Evolutionary conservation across 176 grass and related monocot species (phyloP).

Genomic region (Aechmea fasciata): DNA sequence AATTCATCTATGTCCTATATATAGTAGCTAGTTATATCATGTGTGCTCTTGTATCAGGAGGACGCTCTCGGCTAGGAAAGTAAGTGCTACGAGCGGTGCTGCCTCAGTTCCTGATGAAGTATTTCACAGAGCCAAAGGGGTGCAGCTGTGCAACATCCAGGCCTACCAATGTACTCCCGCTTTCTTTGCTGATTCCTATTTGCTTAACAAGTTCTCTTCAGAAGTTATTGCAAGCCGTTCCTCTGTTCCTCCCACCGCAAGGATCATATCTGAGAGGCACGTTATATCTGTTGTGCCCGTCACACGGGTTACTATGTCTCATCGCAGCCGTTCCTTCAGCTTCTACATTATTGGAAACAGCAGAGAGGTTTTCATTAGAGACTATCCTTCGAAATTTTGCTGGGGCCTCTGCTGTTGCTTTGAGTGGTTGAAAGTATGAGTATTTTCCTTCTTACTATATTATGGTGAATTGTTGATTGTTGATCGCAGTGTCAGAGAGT

Average conservation of each 20-base stretch:
- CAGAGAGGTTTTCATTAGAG: conserved; percentile 69
- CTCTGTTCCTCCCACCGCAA: conserved; percentile 50
- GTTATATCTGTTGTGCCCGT: conserved; percentile 75
- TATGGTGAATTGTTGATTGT: too few relatives aligned
- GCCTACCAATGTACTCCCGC: conserved; percentile 91
- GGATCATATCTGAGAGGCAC: conserved; percentile 72
- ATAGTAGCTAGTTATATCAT: background rate
- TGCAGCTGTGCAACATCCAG: conserved; percentile 79
- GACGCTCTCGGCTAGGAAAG: conserved; percentile 48
- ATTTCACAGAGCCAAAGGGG: conserved; percentile 69
- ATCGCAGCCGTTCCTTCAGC: conserved; percentile 46
- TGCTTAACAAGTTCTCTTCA: conserved; percentile 75
- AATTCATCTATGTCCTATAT: too few relatives aligned
- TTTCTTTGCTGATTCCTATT: conserved; percentile 85
- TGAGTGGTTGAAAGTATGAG: conserved; percentile 48
- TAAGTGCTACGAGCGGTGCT: conserved; percentile 58
- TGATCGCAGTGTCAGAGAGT: too few relatives aligned
- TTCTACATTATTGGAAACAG: conserved; percentile 65
- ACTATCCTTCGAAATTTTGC: conserved; percentile 73
- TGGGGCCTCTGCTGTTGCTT: conserved; percentile 92
- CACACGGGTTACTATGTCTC: conserved; percentile 62
- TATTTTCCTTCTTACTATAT: background rate
- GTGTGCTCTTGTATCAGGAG: conserved; percentile 44
- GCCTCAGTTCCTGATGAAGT: conserved; percentile 82
- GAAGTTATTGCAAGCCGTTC: conserved; percentile 55